These are phyloP conservation scores for Parascedosporium putredinis DNA, from an alignment of 2,329 filamentous ascomycete genomes.

Conservation along the genomic window DNA sequence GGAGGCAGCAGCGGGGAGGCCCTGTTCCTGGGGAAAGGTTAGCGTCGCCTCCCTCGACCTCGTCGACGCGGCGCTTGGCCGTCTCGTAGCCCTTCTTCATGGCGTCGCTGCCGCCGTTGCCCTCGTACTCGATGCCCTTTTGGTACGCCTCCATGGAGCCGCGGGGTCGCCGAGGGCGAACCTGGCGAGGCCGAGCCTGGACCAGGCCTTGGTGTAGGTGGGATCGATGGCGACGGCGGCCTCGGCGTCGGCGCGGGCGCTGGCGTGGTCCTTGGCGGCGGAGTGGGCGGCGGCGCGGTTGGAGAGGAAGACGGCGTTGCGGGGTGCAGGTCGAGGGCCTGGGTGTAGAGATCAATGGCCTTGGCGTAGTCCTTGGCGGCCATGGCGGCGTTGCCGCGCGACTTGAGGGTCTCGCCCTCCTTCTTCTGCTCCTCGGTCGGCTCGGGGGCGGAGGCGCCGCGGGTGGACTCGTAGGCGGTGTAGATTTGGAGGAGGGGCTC, in stretches of 20 bases:
- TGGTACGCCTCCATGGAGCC: constrained; percentile 92
- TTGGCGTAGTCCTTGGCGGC: constrained; percentile 76
- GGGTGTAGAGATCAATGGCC: constrained; percentile 80
- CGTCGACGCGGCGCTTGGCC: constrained; percentile 75
- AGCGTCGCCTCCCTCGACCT: constrained; percentile 54
- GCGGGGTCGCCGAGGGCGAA: constrained; percentile 84
- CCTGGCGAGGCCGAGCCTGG: constrained; percentile 76
- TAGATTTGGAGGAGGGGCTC: constrained; percentile 85
- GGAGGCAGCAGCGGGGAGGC: constrained; percentile 40
- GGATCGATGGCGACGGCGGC: constrained; percentile 81
- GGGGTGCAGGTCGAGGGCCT: constrained; percentile 68
- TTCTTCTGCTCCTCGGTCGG: constrained; percentile 53
- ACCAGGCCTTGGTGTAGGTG: constrained; percentile 96
- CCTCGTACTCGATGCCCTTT: constrained; percentile 87
- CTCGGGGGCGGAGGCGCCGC: constrained; percentile 21
- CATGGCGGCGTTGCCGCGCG: constrained; percentile 89
- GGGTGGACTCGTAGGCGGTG: constrained; percentile 87
- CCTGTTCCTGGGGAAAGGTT: constrained; percentile 28
- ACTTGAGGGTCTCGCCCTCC: constrained; percentile 82
- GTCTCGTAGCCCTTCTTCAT: constrained; percentile 98
- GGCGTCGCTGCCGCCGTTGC: constrained; percentile 85
- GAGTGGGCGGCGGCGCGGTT: constrained; percentile 94
- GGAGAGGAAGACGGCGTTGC: constrained; percentile 92
- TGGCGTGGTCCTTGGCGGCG: constrained; percentile 71
- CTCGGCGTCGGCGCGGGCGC: constrained; percentile 80